Percentiles rank a stretch among this genome's conserved stretches.
Evolutionary conservation across 1,284 basidiomycete genomes (phyloP).

Genomic region (Papiliotrema flavescens): DNA sequence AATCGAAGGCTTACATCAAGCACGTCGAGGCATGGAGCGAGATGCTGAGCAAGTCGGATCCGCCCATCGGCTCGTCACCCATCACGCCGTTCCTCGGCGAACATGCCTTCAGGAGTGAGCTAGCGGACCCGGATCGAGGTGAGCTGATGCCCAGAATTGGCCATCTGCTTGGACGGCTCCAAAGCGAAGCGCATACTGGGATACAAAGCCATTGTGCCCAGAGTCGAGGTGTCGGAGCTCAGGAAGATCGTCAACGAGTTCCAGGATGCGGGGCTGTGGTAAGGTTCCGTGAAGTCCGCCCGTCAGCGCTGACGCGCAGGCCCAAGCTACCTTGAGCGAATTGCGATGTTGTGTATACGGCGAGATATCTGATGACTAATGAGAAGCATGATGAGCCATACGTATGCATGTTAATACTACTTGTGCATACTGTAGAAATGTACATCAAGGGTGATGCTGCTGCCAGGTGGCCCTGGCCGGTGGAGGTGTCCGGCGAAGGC

Average conservation of each 20-base stretch:
- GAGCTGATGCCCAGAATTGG: conserved; percentile 63
- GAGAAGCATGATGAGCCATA: no score
- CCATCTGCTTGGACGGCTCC: conserved; percentile 45
- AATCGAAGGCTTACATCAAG: conserved; percentile 10
- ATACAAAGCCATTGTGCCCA: conserved; percentile 63
- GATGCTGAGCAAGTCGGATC: conserved; percentile 70
- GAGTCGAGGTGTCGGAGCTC: conserved; percentile 41
- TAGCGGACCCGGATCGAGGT: background rate
- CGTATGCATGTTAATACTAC: no score
- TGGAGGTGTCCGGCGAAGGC: background rate
- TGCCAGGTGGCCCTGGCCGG: no score
- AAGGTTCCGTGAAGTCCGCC: conserved; percentile 6
- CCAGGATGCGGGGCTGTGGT: conserved; percentile 45
- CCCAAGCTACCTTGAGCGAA: background rate
- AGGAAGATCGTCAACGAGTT: conserved; percentile 39
- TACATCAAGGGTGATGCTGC: background rate
- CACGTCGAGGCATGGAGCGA: conserved; percentile 81
- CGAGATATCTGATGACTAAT: no score
- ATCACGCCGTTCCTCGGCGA: conserved; percentile 79
- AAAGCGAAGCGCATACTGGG: conserved; percentile 55
- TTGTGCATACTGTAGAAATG: no score
- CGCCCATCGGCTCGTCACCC: conserved; percentile 70
- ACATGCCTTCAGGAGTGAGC: conserved; percentile 52
- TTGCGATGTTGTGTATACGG: no score
- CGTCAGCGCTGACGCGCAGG: background rate